Conservation (phyloP, 768 basidiomycete species). For the Suillus subaureus region DNA sequence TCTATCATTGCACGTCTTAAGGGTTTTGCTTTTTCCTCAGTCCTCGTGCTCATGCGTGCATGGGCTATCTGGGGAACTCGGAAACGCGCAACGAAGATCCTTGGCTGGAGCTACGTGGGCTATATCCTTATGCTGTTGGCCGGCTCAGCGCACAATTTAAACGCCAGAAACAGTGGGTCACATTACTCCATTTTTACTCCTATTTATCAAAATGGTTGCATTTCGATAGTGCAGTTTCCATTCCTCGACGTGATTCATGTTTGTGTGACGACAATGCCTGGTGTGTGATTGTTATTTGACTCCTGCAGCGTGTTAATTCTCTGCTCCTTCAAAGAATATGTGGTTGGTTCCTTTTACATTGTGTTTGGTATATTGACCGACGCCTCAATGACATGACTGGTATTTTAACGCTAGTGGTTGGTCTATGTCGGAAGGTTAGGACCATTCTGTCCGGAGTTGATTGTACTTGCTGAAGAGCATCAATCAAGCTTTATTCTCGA, state of each 20-base stretch:
- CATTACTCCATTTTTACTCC: not conserved
- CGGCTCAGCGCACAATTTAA: not conserved
- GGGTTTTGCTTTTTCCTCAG: not conserved
- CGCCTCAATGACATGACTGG: not conserved
- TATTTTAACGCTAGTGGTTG: constrained; percentile 12
- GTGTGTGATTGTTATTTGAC: constrained; percentile 5
- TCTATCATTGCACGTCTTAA: not conserved
- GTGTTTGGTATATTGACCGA: not conserved
- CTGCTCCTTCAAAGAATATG: not conserved
- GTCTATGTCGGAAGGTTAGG: constrained; percentile 9
- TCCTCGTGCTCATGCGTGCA: constrained; percentile 12
- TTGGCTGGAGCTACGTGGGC: not conserved
- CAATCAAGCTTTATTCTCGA: constrained; percentile 10
- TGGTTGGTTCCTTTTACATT: not conserved
- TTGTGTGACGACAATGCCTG: constrained; percentile 3
- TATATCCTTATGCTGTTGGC: not conserved
- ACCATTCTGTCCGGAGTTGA: no score
- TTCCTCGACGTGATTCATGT: not conserved
- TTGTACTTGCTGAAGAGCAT: not conserved
- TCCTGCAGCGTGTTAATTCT: not conserved
- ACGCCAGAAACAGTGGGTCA: not conserved
- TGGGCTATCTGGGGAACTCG: constrained; percentile 14
- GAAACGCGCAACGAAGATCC: not conserved
- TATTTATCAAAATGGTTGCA: not conserved
- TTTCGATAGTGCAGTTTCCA: not conserved